Conservation (phyloP, 2,329 filamentous ascomycete species). For the Pseudogymnoascus sp. region DNA sequence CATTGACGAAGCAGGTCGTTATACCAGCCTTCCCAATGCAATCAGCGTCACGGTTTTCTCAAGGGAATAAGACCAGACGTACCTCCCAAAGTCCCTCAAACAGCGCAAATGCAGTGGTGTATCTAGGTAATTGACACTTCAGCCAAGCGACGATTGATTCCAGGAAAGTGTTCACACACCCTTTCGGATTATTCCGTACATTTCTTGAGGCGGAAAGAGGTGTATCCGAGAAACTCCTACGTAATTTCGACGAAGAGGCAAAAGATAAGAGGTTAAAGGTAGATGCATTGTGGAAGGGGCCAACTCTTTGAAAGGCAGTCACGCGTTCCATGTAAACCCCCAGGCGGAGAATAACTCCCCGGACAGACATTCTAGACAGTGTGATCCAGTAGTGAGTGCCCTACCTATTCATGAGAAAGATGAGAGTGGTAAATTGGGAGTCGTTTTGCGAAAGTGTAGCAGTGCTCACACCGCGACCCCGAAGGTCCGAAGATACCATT, state of each 20-base stretch:
- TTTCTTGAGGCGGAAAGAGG: neutral
- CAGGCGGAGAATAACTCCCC: neutral
- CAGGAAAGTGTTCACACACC: neutral
- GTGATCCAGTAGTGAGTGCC: neutral
- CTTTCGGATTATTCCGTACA: neutral
- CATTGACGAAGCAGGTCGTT: constrained; percentile 49
- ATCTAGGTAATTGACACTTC: neutral
- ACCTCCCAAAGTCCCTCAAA: constrained; percentile 1
- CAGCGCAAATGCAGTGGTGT: neutral
- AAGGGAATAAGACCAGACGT: neutral
- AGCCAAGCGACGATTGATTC: neutral
- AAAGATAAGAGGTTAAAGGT: neutral
- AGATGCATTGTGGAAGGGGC: neutral
- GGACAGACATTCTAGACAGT: neutral
- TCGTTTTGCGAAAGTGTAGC: neutral
- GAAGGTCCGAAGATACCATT: neutral
- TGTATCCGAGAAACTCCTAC: neutral
- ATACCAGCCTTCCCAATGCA: constrained; percentile 31
- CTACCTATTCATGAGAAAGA: neutral
- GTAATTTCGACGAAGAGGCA: neutral
- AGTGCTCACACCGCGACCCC: neutral
- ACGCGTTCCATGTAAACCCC: neutral
- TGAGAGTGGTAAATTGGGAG: neutral
- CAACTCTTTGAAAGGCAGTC: neutral
- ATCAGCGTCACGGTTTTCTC: neutral